These are phyloP conservation scores for Colletotrichum musicola DNA, from an alignment of 2,329 filamentous ascomycete genomes.

Conservation along the genomic window DNA sequence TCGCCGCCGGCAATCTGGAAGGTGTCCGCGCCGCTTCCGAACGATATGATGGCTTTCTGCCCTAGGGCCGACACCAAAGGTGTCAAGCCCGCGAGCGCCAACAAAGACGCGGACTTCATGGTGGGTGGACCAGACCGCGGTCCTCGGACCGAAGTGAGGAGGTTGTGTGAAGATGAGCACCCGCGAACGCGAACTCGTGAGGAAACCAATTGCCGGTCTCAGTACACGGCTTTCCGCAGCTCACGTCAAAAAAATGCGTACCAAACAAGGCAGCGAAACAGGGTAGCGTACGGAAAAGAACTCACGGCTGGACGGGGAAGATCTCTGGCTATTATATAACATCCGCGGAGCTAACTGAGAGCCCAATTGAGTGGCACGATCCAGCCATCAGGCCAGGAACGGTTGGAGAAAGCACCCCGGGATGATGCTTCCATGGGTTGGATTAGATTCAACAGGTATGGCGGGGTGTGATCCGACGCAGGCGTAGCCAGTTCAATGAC, in stretches of 20 bases:
- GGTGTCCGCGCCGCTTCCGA: conserved; percentile 44
- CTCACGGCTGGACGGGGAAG: neutral
- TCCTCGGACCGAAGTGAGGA: neutral
- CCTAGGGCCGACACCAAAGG: conserved; percentile 55
- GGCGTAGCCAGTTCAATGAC: conserved; percentile 9
- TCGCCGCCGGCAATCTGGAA: conserved; percentile 53
- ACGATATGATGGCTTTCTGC: conserved; percentile 62
- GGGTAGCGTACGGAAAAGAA: neutral
- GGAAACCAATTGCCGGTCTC: neutral
- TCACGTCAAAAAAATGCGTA: neutral
- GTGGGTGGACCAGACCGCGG: neutral
- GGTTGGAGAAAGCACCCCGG: conserved; percentile 24
- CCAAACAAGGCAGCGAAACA: neutral
- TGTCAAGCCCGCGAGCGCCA: conserved; percentile 42
- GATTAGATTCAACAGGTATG: conserved; percentile 17
- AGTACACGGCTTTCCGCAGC: neutral
- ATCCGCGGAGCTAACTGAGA: neutral
- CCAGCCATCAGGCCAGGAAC: conserved; percentile 17
- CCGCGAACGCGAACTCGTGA: neutral
- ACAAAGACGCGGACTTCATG: conserved; percentile 37
- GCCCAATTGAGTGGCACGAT: neutral
- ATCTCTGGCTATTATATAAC: conserved; percentile 20
- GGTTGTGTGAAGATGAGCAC: neutral
- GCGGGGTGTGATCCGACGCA: conserved; percentile 11
- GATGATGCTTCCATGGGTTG: conserved; percentile 26